phyloP scores from a whole-genome alignment of 83 land plant genomes.

The Thuja plicata region DNA sequence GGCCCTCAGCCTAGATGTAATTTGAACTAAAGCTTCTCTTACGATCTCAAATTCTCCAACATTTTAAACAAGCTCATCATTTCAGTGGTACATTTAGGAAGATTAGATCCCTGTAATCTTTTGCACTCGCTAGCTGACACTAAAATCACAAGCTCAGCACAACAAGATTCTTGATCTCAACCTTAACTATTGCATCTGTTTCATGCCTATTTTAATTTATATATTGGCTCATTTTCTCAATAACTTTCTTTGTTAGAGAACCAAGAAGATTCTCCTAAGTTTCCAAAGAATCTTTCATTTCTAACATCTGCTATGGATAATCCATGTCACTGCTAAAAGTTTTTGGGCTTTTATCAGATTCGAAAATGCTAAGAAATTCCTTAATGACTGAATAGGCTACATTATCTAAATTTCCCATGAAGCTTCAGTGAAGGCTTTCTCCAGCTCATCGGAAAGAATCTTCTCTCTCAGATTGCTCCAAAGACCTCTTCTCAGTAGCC shows the following conservation, averaged over 20 bases:
- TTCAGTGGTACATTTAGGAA: constrained; percentile 69
- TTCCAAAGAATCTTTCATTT: too few species aligned
- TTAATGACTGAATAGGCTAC: too few species aligned
- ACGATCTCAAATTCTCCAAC: constrained; percentile 74
- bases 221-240: constrained; percentile 70
- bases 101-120: constrained; percentile 52
- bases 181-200: constrained; percentile 60
- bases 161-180: constrained; percentile 54
- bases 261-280: too few species aligned
- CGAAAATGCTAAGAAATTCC: too few species aligned
- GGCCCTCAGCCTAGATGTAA: constrained; percentile 54
- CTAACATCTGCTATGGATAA: too few species aligned
- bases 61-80: constrained; percentile 76
- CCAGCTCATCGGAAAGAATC: too few species aligned
- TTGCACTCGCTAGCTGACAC: constrained; percentile 64
- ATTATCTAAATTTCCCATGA: too few species aligned
- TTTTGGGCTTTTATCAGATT: too few species aligned
- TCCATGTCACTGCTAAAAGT: too few species aligned
- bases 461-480: too few species aligned
- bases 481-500: too few species aligned
- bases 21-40: constrained; percentile 66
- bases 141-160: constrained; percentile 64
- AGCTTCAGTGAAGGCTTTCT: too few species aligned
- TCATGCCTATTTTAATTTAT: constrained; percentile 77
- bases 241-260: constrained; percentile 38